Evolutionary conservation across 169 alveolate species (phyloP), one percentile per base, ranked within the genome.

Genomic region (Neospora caninum): DNA sequence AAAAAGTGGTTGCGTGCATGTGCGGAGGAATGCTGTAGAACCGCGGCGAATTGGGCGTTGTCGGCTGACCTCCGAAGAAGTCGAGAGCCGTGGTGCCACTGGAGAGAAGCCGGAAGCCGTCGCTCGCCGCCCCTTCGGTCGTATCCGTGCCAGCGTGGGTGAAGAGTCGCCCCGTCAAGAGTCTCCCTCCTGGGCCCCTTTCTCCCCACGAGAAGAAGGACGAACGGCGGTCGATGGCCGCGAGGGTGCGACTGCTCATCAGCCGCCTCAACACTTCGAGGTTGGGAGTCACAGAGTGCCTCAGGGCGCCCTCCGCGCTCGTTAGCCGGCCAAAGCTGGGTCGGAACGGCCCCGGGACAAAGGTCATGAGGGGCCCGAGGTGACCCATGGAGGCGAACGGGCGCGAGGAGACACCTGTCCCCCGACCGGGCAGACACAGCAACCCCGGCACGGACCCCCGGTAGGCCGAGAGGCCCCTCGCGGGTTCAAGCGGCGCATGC

Each of bases 231-330:
- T 64, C 73, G 25, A 64, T 64, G 45, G 86, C 39, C 10, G 86
- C 86, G 22, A 78, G 42, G 4, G 86, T 78, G 22, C 86, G 86
- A n/a, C 86, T 78, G 86, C 86, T 36, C 86, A 78, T 78, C 43
- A 78, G 86, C 4, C 45, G 39, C 42, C 86, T 78, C 29, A 78
- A n/a, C 27, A 78, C 39, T n/a, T 78, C 86, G 29, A 78, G 86
- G 27, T 78, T 78, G n/a, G 49, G 86, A 10, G 86, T 78, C 49
- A 78, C 86, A 10, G 86, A 36, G 10, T 78, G 86, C 27, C 86
- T 78, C 45, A 64, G 73, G 31, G n/a, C 73, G 73, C 73, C 31
- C 25, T 64, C 73, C 31, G 73, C 73, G 73, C 73, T 64, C 73
- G 73, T 64, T 29, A 64, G 31, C n/a, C 73, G 16, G 7, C 73